These are phyloP conservation scores for Coemansia umbellata DNA, from an alignment of 192 early-diverging fungal genomes.

Conservation along the genomic window DNA sequence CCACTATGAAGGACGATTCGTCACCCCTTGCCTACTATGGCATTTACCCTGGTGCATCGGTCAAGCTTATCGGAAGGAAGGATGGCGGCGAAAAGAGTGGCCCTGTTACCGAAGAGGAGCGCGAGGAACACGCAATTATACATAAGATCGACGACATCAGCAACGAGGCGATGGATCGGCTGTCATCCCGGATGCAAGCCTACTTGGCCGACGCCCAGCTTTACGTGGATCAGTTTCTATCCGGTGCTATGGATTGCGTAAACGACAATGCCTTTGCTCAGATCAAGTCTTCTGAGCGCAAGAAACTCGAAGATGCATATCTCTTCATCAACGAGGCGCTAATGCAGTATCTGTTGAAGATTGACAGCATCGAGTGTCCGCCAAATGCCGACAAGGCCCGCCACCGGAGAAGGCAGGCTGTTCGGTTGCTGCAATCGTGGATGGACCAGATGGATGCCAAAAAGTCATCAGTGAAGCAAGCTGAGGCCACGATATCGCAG, in stretches of 20 bases:
- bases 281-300: constrained; percentile 50
- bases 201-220: constrained; percentile 48
- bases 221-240: constrained; percentile 44
- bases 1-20: constrained; percentile 72
- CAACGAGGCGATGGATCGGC: constrained; percentile 36
- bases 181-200: constrained; percentile 49
- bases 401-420: constrained; percentile 66
- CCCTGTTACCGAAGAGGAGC: constrained; percentile 40
- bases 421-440: constrained; percentile 66
- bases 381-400: constrained; percentile 68
- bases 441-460: constrained; percentile 74
- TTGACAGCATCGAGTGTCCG: constrained; percentile 71
- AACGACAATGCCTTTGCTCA: constrained; percentile 32
- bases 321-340: constrained; percentile 66
- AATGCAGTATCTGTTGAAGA: constrained; percentile 70
- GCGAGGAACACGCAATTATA: constrained; percentile 42
- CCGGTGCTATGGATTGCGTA: constrained; percentile 23
- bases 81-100: constrained; percentile 31
- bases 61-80: constrained; percentile 67
- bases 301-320: constrained; percentile 65
- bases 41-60: constrained; percentile 64
- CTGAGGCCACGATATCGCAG: constrained; percentile 43
- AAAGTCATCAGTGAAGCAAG: constrained; percentile 58
- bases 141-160: constrained; percentile 49
- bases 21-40: constrained; percentile 68